Evolutionary conservation across 768 basidiomycete genomes (phyloP).

Genomic region (Boletus rubescentipes): DNA sequence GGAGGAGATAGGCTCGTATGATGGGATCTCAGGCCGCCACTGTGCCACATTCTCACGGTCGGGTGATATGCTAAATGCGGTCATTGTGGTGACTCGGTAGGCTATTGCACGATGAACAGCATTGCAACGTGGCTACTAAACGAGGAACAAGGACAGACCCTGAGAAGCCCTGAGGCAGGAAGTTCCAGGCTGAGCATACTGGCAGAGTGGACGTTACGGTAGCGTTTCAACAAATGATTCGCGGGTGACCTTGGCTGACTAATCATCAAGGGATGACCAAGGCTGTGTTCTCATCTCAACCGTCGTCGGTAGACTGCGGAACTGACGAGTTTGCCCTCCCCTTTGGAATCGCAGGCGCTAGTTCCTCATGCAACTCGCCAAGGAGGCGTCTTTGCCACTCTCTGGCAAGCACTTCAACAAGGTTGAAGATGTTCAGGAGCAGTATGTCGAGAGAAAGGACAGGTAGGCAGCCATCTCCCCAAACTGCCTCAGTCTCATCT

Average conservation of each 20-base stretch:
- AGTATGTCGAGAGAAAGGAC: slow-evolving; percentile 73
- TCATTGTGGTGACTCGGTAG: not conserved
- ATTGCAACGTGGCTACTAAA: slow-evolving; percentile 3
- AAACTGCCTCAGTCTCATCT: not conserved
- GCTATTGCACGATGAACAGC: not conserved
- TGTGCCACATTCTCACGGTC: not conserved
- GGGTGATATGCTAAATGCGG: not conserved
- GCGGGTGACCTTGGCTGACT: slow-evolving; percentile 13
- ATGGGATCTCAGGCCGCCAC: too few species aligned
- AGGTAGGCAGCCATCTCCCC: slow-evolving; percentile 46
- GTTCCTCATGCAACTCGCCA: slow-evolving; percentile 15
- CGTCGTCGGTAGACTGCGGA: slow-evolving; percentile 10
- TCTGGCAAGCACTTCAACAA: slow-evolving; percentile 42
- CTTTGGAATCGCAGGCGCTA: slow-evolving; percentile 3
- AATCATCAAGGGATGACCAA: slow-evolving; percentile 12
- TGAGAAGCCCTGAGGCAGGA: too few species aligned
- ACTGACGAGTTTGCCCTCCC: not conserved
- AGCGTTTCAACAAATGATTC: too few species aligned
- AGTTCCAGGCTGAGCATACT: too few species aligned
- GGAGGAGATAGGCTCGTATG: not conserved
- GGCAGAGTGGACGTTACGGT: too few species aligned
- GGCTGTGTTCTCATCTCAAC: not conserved
- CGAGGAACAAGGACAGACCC: not conserved
- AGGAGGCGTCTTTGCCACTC: slow-evolving; percentile 14
- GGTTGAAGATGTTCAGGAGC: slow-evolving; percentile 73